Evolutionary conservation across 2,329 filamentous ascomycete genomes (phyloP), one percentile per base, ranked within the genome.

Genomic region (Monosporascus sp.): DNA sequence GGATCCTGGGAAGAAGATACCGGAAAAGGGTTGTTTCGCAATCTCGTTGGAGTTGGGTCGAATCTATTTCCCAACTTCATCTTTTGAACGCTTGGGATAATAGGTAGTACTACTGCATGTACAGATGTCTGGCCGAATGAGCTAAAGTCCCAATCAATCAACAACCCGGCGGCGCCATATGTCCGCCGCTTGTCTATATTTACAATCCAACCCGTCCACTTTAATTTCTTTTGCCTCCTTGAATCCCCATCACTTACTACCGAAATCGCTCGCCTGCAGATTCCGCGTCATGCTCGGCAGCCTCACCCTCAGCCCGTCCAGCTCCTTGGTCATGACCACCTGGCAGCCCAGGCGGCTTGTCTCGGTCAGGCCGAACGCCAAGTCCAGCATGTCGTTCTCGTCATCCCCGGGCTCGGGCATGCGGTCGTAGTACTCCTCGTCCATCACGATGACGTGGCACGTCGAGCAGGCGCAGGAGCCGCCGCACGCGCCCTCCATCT

Each of bases 401-500:
- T 91, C 87, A 65, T 91, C 87, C 58, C 87, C 85, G 41, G 87
- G 86, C 70, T 90, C 87, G 61, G 85, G 80, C 77, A 92, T 91
- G 72, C 82, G 84, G 61, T 93, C 88, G 73, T 88, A 93, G 71
- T 84, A 81, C 5, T 82, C 81, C 45, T 89, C 83, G 65, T 88
- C 84, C 54, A 82, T 72, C 38, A 96, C 88, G 57, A 96, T 91
- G 53, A 96, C 87, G 73, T 96, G 91, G 75, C 91, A 96, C 6
- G 91, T 96, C 53, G 89, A 94, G 75, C 91, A 96, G 51, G 91
- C 91, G 72, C 91, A 96, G 37, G 89, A 94, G 22, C 91, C 94
- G 61, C 94, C 94, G 67, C 94, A 99, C 14, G 94, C 94, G 57
- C 94, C 92, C 78, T 99, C 94, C 93, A 99, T 97, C 71, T 99